phyloP scores from a whole-genome alignment of 2,329 filamentous ascomycete species.

The Fusarium verrucosum region DNA sequence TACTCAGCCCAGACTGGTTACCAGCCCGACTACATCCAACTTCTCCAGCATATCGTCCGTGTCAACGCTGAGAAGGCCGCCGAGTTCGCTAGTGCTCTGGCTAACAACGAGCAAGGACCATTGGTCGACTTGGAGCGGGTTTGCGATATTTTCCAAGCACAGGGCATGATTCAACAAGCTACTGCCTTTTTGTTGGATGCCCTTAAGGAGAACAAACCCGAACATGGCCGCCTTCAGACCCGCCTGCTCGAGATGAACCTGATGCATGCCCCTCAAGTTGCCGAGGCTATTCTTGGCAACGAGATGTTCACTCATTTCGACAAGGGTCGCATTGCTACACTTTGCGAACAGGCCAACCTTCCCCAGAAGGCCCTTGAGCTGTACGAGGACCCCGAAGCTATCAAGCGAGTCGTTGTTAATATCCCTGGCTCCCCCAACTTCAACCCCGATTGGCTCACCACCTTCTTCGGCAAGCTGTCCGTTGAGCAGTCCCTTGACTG shows the following conservation, averaged over 20 bases:
- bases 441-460: conserved; percentile 88
- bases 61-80: conserved; percentile 92
- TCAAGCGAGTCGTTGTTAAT: conserved; percentile 91
- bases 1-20: conserved; percentile 88
- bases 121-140: conserved; percentile 93
- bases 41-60: conserved; percentile 91
- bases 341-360: conserved; percentile 94
- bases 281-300: conserved; percentile 96
- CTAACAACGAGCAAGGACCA: conserved; percentile 86
- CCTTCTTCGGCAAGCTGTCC: conserved; percentile 92
- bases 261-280: conserved; percentile 94
- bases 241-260: conserved; percentile 98
- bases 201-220: conserved; percentile 91
- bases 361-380: conserved; percentile 90
- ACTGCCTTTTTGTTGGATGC: conserved; percentile 98
- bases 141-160: conserved; percentile 97
- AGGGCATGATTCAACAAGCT: conserved; percentile 96
- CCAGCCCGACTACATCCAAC: conserved; percentile 91
- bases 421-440: conserved; percentile 85
- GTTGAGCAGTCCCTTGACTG: conserved; percentile 95
- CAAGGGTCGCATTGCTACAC: conserved; percentile 83
- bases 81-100: conserved; percentile 92
- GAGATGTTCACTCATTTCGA: conserved; percentile 99
- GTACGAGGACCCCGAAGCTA: conserved; percentile 86
- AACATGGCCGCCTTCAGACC: conserved; percentile 93